phyloP scores from a whole-genome alignment of 345 rosid species.

The Arabis hirsuta region DNA sequence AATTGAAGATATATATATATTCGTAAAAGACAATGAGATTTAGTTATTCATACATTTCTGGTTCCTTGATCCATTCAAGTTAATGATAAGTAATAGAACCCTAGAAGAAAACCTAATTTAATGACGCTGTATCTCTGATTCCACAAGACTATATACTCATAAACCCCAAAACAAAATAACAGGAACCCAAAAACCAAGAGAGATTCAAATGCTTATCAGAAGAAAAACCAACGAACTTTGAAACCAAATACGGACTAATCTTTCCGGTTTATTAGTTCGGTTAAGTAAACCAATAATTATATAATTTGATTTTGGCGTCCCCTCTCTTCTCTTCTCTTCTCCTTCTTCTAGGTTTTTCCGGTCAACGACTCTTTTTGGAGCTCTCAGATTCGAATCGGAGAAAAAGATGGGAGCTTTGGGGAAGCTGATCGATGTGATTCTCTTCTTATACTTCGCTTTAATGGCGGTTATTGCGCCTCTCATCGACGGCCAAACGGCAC shows the following conservation, averaged over 20 bases:
- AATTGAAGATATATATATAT: no score
- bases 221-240: no score
- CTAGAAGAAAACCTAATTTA: no score
- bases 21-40: no score
- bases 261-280: conserved; percentile 14
- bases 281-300: conserved; percentile 13
- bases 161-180: no score
- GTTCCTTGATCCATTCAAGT: no score
- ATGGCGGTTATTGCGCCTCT: conserved; percentile 63
- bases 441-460: conserved; percentile 58
- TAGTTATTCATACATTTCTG: no score
- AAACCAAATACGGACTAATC: background rate
- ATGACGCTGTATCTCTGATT: no score
- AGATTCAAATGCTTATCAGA: no score
- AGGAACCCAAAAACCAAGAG: no score
- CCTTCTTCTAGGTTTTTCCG: conserved; percentile 5
- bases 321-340: background rate
- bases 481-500: conserved; percentile 62
- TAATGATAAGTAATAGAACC: no score
- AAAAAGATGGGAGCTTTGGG: conserved; percentile 59
- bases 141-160: no score
- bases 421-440: conserved; percentile 61
- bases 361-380: conserved; percentile 32
- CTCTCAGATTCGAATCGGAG: conserved; percentile 27
- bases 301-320: background rate